A percentile compares a stretch with the other conserved stretches of the same genome.
These are phyloP conservation scores for Aureobasidium sp. DNA, from an alignment of 2,329 filamentous ascomycete species.

Conservation along the genomic window DNA sequence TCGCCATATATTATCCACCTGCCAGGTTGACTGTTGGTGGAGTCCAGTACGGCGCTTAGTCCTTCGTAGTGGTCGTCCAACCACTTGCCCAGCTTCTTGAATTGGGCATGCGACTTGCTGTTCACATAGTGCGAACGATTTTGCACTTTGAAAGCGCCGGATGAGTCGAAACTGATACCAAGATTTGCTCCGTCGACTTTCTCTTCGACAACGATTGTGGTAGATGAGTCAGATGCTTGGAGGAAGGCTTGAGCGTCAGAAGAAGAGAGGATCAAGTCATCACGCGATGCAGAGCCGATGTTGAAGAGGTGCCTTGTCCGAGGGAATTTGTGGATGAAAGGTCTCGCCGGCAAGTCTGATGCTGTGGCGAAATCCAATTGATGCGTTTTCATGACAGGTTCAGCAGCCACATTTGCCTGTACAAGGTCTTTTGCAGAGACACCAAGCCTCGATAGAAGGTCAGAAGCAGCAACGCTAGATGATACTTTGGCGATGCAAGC, in stretches of 20 bases:
- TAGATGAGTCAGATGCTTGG: not conserved
- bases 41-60: not conserved
- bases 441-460: not conserved
- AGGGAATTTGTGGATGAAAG: slow-evolving; percentile 15
- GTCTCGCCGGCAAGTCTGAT: not conserved
- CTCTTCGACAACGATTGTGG: slow-evolving; percentile 10
- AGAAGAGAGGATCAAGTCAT: slow-evolving; percentile 8
- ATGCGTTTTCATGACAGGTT: not conserved
- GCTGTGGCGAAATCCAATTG: not conserved
- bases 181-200: slow-evolving; percentile 19
- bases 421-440: not conserved
- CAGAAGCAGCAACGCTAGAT: slow-evolving; percentile 4
- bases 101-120: slow-evolving; percentile 12
- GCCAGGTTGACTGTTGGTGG: not conserved
- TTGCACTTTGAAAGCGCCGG: slow-evolving; percentile 7
- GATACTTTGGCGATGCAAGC: slow-evolving; percentile 9
- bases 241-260: slow-evolving; percentile 7
- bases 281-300: slow-evolving; percentile 13
- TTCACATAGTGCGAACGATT: slow-evolving; percentile 15
- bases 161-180: slow-evolving; percentile 10
- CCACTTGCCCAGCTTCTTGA: slow-evolving; percentile 14
- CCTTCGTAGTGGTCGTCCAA: slow-evolving; percentile 4
- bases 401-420: not conserved
- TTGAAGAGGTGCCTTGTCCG: slow-evolving; percentile 17
- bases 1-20: slow-evolving; percentile 18